phyloP scores from a whole-genome alignment of 441 rosid species.

The Pelargonium cotyledonis region DNA sequence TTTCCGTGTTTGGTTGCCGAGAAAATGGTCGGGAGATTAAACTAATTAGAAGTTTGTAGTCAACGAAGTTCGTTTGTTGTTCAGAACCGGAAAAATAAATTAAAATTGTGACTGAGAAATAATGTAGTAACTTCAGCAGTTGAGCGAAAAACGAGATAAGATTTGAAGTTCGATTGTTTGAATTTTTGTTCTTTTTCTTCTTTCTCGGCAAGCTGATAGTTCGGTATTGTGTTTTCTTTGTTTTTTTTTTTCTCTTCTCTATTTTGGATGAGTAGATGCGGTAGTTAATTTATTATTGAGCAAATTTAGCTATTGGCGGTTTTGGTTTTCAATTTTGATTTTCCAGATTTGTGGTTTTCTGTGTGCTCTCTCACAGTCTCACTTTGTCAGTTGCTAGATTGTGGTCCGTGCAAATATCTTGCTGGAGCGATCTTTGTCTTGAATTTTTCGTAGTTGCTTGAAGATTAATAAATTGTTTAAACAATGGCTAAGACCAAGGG shows the following conservation, averaged over 20 bases:
- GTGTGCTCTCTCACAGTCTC: too few species aligned
- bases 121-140: not conserved
- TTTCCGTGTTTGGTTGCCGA: not conserved
- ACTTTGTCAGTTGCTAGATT: not conserved
- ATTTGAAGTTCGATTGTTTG: not conserved
- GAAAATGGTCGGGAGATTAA: not conserved
- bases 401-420: not conserved
- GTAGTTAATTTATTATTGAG: not conserved
- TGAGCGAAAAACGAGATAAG: not conserved
- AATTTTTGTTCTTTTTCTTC: too few species aligned
- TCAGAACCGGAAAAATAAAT: not conserved
- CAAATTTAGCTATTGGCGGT: not conserved
- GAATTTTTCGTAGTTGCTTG: not conserved
- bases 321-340: not conserved
- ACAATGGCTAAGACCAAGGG: not conserved
- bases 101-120: not conserved
- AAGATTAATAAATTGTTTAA: not conserved
- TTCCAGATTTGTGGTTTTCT: not conserved
- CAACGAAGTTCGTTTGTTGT: not conserved
- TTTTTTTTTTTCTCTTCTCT: too few species aligned
- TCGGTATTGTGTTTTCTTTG: too few species aligned
- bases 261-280: not conserved
- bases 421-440: not conserved
- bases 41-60: not conserved
- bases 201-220: too few species aligned